Evolutionary conservation across 1,284 basidiomycete genomes (phyloP).

Genomic region (Coniferiporia weirii): DNA sequence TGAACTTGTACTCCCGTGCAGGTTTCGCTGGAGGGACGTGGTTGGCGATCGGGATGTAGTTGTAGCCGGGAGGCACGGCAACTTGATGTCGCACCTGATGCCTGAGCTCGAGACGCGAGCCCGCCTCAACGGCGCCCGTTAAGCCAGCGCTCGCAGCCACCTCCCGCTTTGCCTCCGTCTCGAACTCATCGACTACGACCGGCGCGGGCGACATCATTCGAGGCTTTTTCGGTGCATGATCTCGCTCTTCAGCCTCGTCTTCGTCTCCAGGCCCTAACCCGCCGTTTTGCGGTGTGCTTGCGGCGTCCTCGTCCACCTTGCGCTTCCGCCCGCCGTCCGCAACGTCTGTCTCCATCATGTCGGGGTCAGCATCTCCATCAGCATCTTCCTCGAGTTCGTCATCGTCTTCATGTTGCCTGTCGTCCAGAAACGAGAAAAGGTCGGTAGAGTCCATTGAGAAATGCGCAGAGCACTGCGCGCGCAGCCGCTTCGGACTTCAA

Average conservation of each 20-base stretch:
- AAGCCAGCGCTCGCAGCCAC: constrained; percentile 81
- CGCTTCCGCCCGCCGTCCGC: constrained; percentile 12
- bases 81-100: constrained; percentile 92
- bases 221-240: constrained; percentile 39
- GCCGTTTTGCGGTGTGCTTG: constrained; percentile 7
- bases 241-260: constrained; percentile 14
- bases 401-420: constrained; percentile 24
- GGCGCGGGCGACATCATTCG: constrained; percentile 56
- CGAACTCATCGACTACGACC: constrained; percentile 83
- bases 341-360: constrained; percentile 22
- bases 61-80: constrained; percentile 88
- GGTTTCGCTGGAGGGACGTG: constrained; percentile 93
- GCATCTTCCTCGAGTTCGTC: constrained; percentile 20
- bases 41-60: constrained; percentile 86
- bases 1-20: constrained; percentile 92
- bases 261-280: constrained; percentile 21
- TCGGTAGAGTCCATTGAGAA: constrained; percentile 29
- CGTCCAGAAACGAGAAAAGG: constrained; percentile 40
- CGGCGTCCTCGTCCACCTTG: constrained; percentile 16
- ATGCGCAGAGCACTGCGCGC: background rate
- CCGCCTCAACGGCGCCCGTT: constrained; percentile 61
- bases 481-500: background rate
- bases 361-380: constrained; percentile 15
- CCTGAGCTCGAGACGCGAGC: constrained; percentile 65
- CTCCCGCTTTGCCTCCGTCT: constrained; percentile 84